A percentile compares a stretch with the other conserved stretches of the same genome.
These are phyloP conservation scores for Didymella keratinophila DNA, from an alignment of 2,329 filamentous ascomycete species.

Conservation along the genomic window DNA sequence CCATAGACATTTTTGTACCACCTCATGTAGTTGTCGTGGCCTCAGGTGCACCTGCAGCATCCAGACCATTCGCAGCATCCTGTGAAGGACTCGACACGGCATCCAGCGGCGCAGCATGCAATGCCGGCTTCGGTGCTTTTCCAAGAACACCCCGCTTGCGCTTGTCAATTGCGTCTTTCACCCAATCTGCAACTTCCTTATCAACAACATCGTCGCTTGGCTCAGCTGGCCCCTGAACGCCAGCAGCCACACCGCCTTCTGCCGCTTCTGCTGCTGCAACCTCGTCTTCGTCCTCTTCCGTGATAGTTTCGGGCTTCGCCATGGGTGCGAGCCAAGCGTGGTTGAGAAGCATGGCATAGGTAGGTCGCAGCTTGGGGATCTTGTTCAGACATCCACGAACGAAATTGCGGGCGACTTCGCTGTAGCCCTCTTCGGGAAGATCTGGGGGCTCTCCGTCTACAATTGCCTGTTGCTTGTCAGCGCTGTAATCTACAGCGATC, in stretches of 20 bases:
- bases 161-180: conserved; percentile 72
- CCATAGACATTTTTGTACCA: neutral
- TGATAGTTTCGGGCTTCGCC: conserved; percentile 77
- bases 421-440: conserved; percentile 80
- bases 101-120: conserved; percentile 88
- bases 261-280: conserved; percentile 52
- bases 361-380: conserved; percentile 88
- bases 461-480: conserved; percentile 73
- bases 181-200: conserved; percentile 86
- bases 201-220: conserved; percentile 64
- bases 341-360: conserved; percentile 85
- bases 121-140: conserved; percentile 71
- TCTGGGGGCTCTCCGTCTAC: conserved; percentile 95
- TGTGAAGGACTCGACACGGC: conserved; percentile 60
- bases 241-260: conserved; percentile 53
- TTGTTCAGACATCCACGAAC: conserved; percentile 92
- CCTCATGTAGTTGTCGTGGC: conserved; percentile 24
- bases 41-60: conserved; percentile 25
- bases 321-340: conserved; percentile 86
- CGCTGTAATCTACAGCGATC: neutral
- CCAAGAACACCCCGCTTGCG: conserved; percentile 66
- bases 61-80: conserved; percentile 35
- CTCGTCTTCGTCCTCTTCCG: conserved; percentile 72
- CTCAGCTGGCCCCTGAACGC: conserved; percentile 37
- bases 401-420: conserved; percentile 82